A percentile compares a stretch with the other conserved stretches of the same genome.
phyloP scores from a whole-genome alignment of 371 early-diverging fungal genomes.

The Syncephalastrum racemosum region DNA sequence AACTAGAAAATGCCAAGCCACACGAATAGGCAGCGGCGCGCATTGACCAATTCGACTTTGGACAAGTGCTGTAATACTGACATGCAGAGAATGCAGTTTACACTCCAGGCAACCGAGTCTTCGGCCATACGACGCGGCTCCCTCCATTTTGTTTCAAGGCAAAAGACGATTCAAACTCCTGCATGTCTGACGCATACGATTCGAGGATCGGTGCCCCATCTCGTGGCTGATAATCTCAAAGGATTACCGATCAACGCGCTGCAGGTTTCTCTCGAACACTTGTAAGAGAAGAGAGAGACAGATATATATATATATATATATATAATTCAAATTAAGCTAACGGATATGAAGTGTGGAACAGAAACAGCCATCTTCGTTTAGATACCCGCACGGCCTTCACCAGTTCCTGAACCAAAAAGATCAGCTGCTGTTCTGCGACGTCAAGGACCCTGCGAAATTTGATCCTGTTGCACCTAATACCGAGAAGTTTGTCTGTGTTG shows the following conservation, averaged over 20 bases:
- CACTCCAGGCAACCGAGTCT: background rate
- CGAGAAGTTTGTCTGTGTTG: conserved; percentile 65
- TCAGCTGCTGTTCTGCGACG: conserved; percentile 59
- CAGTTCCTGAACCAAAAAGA: conserved; percentile 52
- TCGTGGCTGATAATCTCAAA: conserved; percentile 65
- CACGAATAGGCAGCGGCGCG: background rate
- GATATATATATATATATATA: too few species aligned
- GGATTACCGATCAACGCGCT: conserved; percentile 45
- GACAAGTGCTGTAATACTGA: background rate
- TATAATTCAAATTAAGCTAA: background rate
- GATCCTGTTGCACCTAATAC: conserved; percentile 52
- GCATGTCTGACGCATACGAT: conserved; percentile 69
- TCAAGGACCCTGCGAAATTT: conserved; percentile 60
- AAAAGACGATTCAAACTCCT: conserved; percentile 61
- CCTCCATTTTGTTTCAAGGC: conserved; percentile 37
- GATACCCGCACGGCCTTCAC: conserved; percentile 54
- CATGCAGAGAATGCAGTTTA: too few species aligned
- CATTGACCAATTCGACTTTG: background rate
- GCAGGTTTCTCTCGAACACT: conserved; percentile 57
- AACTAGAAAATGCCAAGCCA: too few species aligned
- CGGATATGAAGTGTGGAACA: conserved; percentile 37
- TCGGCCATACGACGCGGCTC: conserved; percentile 31
- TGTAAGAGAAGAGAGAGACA: conserved; percentile 50
- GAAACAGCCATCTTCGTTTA: conserved; percentile 45
- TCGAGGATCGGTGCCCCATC: conserved; percentile 74